phyloP scores from a whole-genome alignment of 2,329 filamentous ascomycete species.

The Ceratocystis alfenasii region DNA sequence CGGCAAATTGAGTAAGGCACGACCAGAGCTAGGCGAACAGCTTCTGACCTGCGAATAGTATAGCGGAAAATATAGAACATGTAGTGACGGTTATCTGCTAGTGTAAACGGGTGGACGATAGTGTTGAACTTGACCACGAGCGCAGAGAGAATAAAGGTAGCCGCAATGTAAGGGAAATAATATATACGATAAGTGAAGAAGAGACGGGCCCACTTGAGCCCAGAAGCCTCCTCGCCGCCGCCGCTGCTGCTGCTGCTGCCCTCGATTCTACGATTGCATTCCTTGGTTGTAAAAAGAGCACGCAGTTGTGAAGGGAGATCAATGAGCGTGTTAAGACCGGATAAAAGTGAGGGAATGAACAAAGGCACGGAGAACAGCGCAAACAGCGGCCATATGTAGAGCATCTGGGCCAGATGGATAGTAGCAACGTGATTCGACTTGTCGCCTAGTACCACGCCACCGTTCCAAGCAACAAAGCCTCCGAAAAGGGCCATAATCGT shows the following conservation, averaged over 20 bases:
- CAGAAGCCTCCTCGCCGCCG: neutral
- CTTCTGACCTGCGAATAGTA: slow-evolving; percentile 54
- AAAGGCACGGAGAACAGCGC: slow-evolving; percentile 81
- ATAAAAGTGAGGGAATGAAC: slow-evolving; percentile 42
- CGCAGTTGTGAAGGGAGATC: neutral
- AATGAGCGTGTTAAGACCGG: slow-evolving; percentile 27
- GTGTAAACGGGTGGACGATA: slow-evolving; percentile 85
- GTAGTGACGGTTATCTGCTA: slow-evolving; percentile 94
- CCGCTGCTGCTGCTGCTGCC: too few species aligned
- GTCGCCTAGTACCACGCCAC: slow-evolving; percentile 87
- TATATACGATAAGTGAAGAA: slow-evolving; percentile 30
- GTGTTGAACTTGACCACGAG: slow-evolving; percentile 67
- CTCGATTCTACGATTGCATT: neutral
- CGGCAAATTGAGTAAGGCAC: slow-evolving; percentile 59
- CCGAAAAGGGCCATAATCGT: slow-evolving; percentile 55
- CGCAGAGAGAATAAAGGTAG: slow-evolving; percentile 31
- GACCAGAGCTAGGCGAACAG: slow-evolving; percentile 54
- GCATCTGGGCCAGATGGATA: slow-evolving; percentile 78
- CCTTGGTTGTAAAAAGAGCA: neutral
- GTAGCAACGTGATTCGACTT: slow-evolving; percentile 90
- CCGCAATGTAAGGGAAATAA: slow-evolving; percentile 30
- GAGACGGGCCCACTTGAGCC: neutral
- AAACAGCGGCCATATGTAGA: slow-evolving; percentile 89
- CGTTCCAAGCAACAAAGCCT: slow-evolving; percentile 73
- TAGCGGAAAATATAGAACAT: slow-evolving; percentile 93